Conservation (phyloP, 345 rosid genomes). For the Iberis pinnata region DNA sequence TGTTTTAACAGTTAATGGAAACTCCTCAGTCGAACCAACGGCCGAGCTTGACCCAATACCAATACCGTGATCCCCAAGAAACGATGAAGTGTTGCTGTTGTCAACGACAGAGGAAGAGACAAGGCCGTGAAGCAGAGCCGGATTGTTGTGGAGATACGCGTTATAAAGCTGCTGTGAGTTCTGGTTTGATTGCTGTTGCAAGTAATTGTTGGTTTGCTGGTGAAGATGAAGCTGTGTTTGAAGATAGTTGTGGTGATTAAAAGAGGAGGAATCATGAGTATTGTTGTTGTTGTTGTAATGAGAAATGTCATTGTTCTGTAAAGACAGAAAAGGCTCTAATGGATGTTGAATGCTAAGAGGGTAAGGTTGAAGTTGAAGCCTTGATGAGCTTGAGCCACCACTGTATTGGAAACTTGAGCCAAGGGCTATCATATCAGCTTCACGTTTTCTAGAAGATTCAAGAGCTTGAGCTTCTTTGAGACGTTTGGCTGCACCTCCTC, state of each 20-base stretch:
- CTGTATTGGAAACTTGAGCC: constrained; percentile 58
- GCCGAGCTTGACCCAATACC: constrained; percentile 48
- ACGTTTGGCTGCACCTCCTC: constrained; percentile 93
- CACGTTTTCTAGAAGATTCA: constrained; percentile 75
- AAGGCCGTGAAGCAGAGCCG: constrained; percentile 61
- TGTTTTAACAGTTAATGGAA: constrained; percentile 65
- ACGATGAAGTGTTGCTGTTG: constrained; percentile 36
- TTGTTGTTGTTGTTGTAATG: constrained; percentile 38
- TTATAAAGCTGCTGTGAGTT: constrained; percentile 57
- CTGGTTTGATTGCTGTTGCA: constrained; percentile 46
- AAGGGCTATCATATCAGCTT: constrained; percentile 74
- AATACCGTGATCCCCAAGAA: constrained; percentile 45
- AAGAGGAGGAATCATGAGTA: constrained; percentile 49
- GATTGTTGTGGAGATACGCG: constrained; percentile 59
- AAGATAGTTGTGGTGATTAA: constrained; percentile 46
- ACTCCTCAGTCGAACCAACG: constrained; percentile 49
- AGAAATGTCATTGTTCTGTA: constrained; percentile 69
- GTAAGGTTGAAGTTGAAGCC: constrained; percentile 54
- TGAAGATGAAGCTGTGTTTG: constrained; percentile 77
- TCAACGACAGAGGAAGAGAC: constrained; percentile 29
- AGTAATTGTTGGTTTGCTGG: constrained; percentile 42
- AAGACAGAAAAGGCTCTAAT: constrained; percentile 53
- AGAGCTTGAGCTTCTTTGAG: constrained; percentile 95
- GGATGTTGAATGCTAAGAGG: constrained; percentile 61
- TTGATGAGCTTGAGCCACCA: constrained; percentile 50